A percentile compares a stretch with the other conserved stretches of the same genome.
Evolutionary conservation across 108 stramenopile species (phyloP).

Genomic region (Fistulifera pelliculosa): DNA sequence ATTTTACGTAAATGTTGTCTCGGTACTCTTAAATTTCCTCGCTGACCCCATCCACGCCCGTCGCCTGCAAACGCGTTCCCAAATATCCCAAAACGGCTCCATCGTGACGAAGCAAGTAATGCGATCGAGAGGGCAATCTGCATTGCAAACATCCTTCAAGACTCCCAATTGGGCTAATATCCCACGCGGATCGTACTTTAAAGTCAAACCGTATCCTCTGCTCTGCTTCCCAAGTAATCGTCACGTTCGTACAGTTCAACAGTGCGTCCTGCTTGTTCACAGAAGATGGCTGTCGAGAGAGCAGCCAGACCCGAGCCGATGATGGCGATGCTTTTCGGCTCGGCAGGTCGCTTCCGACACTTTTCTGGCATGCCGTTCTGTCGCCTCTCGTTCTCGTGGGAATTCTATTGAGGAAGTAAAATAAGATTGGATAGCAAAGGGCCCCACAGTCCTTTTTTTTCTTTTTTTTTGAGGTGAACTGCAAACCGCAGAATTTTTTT

Average conservation of each 20-base stretch:
- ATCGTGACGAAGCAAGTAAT: constrained; percentile 51
- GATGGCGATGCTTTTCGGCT: constrained; percentile 39
- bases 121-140: constrained; percentile 77
- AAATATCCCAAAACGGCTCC: constrained; percentile 62
- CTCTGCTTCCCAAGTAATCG: constrained; percentile 23
- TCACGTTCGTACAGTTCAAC: constrained; percentile 66
- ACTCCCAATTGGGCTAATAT: constrained; percentile 56
- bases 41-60: constrained; percentile 50
- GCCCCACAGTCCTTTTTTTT: too few species aligned
- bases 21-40: constrained; percentile 79
- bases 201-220: constrained; percentile 78
- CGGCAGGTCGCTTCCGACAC: background rate
- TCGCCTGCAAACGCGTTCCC: constrained; percentile 63
- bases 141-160: constrained; percentile 52
- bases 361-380: background rate
- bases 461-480: too few species aligned
- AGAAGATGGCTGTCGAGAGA: constrained; percentile 40
- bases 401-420: too few species aligned
- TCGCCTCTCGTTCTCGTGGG: too few species aligned
- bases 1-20: constrained; percentile 47
- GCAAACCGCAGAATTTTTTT: too few species aligned
- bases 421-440: too few species aligned
- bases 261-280: constrained; percentile 36
- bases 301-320: constrained; percentile 64
- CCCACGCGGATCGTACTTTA: constrained; percentile 74